Conservation (phyloP, 1,139 yeast species). For the Candida glucosophila region DNA sequence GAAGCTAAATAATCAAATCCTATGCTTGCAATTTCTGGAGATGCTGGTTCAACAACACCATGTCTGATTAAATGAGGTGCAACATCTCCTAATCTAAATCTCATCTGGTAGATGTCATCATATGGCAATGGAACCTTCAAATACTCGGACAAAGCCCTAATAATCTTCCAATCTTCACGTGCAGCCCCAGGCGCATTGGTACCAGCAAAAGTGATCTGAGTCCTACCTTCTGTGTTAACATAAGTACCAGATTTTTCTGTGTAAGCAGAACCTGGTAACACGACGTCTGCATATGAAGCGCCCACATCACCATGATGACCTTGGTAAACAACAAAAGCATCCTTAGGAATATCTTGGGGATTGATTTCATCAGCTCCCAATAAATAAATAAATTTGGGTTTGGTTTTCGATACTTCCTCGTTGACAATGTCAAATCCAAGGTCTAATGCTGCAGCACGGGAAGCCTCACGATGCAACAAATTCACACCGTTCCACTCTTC, state of each 20-base stretch:
- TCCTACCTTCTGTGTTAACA: constrained; percentile 87
- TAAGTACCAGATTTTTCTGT: constrained; percentile 86
- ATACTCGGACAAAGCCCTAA: constrained; percentile 79
- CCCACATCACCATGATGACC: constrained; percentile 93
- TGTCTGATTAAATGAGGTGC: constrained; percentile 79
- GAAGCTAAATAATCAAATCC: constrained; percentile 45
- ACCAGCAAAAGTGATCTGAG: constrained; percentile 81
- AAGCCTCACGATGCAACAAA: constrained; percentile 78
- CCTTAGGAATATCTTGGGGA: constrained; percentile 65
- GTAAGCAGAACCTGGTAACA: constrained; percentile 83
- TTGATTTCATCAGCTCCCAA: constrained; percentile 79
- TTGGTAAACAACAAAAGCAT: constrained; percentile 83
- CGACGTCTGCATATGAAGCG: constrained; percentile 82
- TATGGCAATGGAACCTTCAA: constrained; percentile 66
- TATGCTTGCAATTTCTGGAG: constrained; percentile 46
- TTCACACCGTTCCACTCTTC: constrained; percentile 80
- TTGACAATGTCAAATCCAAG: constrained; percentile 64
- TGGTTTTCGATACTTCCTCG: constrained; percentile 37
- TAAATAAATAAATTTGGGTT: constrained; percentile 71
- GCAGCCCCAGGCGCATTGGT: constrained; percentile 88
- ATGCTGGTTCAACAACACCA: constrained; percentile 66
- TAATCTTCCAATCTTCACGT: constrained; percentile 87
- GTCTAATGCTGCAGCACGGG: constrained; percentile 81
- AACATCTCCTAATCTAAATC: constrained; percentile 64
- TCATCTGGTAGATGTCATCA: constrained; percentile 63